Conservation (phyloP, 441 rosid species). For the Macaranga tanarius region DNA sequence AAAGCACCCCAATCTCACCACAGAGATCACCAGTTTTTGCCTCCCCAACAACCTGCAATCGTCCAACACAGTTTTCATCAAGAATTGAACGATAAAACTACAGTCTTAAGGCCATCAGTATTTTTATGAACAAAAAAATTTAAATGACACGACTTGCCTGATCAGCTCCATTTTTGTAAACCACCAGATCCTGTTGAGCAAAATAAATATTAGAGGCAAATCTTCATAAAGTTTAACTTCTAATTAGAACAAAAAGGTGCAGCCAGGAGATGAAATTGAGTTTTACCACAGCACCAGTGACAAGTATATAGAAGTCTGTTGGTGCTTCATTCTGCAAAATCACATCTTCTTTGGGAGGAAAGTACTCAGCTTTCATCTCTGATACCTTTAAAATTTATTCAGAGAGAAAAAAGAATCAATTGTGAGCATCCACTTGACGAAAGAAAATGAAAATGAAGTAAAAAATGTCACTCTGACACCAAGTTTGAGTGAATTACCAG, state of each 20-base stretch:
- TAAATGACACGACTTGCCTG: constrained; percentile 43
- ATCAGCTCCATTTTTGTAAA: constrained; percentile 50
- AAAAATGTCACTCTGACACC: background rate
- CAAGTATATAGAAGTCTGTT: constrained; percentile 80
- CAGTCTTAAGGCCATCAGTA: background rate
- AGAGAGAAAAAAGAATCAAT: constrained; percentile 3
- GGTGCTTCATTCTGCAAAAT: constrained; percentile 91
- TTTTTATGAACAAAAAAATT: background rate
- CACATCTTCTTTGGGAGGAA: constrained; percentile 86
- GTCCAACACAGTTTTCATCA: constrained; percentile 11
- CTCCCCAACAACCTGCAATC: constrained; percentile 58
- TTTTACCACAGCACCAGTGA: constrained; percentile 73
- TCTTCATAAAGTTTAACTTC: background rate
- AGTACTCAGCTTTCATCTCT: constrained; percentile 89
- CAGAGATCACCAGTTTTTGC: constrained; percentile 68
- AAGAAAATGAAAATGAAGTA: background rate
- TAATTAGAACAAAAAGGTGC: background rate
- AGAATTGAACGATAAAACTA: background rate
- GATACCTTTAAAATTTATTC: constrained; percentile 51
- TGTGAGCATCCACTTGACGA: background rate
- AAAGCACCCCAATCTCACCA: constrained; percentile 87
- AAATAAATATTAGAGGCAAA: constrained; percentile 12
- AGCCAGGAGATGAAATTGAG: background rate
- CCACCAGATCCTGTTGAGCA: constrained; percentile 59
- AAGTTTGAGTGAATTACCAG: constrained; percentile 46